Evolutionary conservation across 2,329 filamentous ascomycete genomes (phyloP).

Genomic region (Pseudogymnoascus sp.): DNA sequence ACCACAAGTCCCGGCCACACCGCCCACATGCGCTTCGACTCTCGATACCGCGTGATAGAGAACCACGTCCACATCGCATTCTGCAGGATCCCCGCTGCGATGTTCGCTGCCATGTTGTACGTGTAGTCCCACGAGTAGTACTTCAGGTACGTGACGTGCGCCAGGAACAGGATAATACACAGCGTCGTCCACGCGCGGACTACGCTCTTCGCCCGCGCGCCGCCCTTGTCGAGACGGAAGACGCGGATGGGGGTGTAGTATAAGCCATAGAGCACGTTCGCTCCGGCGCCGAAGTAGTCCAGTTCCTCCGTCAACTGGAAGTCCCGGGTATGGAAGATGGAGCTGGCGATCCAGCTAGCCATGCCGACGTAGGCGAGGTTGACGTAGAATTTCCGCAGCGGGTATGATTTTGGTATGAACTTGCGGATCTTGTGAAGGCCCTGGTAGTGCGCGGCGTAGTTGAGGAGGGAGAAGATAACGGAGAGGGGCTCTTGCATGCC

Average conservation of each 20-base stretch:
- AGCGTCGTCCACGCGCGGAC: constrained; percentile 68
- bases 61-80: constrained; percentile 85
- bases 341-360: constrained; percentile 78
- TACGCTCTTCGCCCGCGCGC: constrained; percentile 34
- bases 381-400: constrained; percentile 73
- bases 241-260: constrained; percentile 79
- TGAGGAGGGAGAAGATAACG: constrained; percentile 87
- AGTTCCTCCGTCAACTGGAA: constrained; percentile 81
- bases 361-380: constrained; percentile 74
- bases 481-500: constrained; percentile 94
- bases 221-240: constrained; percentile 66
- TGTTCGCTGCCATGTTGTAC: constrained; percentile 97
- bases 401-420: constrained; percentile 64
- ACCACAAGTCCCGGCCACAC: constrained; percentile 87
- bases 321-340: constrained; percentile 88
- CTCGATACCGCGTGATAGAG: constrained; percentile 65
- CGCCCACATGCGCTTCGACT: constrained; percentile 69
- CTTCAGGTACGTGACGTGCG: constrained; percentile 77
- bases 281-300: constrained; percentile 93
- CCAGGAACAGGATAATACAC: constrained; percentile 63
- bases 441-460: constrained; percentile 75
- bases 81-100: constrained; percentile 69
- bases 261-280: constrained; percentile 81
- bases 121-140: constrained; percentile 88
- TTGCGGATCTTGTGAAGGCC: constrained; percentile 67